Conservation (phyloP, 768 basidiomycete genomes). For the Lactarius hatsudake region DNA sequence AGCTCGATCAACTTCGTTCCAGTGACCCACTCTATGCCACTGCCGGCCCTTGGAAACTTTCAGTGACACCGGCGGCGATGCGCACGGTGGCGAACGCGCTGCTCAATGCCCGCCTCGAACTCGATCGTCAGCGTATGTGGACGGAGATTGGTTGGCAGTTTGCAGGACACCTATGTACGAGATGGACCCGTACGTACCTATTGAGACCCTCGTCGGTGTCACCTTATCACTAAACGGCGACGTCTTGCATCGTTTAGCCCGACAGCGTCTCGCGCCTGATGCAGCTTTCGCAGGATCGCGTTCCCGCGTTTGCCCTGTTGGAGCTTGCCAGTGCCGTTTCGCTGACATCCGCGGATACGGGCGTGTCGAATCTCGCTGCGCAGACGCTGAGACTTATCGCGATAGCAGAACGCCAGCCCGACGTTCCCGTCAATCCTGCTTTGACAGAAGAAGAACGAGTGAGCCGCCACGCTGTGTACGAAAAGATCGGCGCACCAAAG, state of each 20-base stretch:
- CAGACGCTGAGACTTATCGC: constrained; percentile 67
- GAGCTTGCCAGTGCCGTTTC: constrained; percentile 74
- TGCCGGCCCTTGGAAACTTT: constrained; percentile 45
- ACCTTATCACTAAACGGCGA: background rate
- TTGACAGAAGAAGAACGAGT: constrained; percentile 60
- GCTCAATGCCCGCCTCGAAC: constrained; percentile 55
- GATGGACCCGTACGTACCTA: constrained; percentile 17
- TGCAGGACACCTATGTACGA: constrained; percentile 47
- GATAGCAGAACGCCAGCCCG: constrained; percentile 60
- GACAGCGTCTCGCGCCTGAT: constrained; percentile 46
- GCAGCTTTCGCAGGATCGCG: constrained; percentile 50
- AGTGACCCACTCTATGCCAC: constrained; percentile 38
- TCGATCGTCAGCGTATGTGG: constrained; percentile 67
- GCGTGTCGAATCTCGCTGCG: constrained; percentile 65
- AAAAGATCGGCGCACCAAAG: constrained; percentile 75
- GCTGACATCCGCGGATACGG: constrained; percentile 64
- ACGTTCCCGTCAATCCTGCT: constrained; percentile 49
- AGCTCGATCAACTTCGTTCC: constrained; percentile 43
- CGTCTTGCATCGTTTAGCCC: constrained; percentile 6
- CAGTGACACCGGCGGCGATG: constrained; percentile 32
- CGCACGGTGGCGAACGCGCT: constrained; percentile 57
- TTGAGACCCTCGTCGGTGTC: background rate
- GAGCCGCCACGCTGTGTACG: constrained; percentile 71
- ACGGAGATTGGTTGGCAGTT: constrained; percentile 50
- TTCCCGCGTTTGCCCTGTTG: constrained; percentile 61